Evolutionary conservation across 2,329 filamentous ascomycete genomes (phyloP).

Genomic region (Penicillium sp.): DNA sequence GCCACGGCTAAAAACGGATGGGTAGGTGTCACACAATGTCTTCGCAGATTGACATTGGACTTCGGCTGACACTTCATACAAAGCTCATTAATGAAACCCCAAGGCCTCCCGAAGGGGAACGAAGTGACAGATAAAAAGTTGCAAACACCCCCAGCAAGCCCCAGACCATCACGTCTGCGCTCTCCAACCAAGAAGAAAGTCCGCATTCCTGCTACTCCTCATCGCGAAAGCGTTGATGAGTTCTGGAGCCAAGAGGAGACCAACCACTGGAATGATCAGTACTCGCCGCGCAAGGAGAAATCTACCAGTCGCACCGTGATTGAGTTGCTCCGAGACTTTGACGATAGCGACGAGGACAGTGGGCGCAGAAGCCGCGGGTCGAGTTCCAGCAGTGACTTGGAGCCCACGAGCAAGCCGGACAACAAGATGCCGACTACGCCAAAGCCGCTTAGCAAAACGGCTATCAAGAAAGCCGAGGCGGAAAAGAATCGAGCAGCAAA

Average conservation of each 20-base stretch:
- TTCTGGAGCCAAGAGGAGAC: constrained; percentile 50
- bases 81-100: constrained; percentile 6
- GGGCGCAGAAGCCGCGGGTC: constrained; percentile 20
- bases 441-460: constrained; percentile 31
- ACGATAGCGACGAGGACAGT: constrained; percentile 31
- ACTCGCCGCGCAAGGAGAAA: constrained; percentile 46
- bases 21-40: constrained; percentile 14
- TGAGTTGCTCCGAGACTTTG: constrained; percentile 29
- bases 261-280: constrained; percentile 51
- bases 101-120: background rate
- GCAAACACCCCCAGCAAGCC: constrained; percentile 41
- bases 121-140: constrained; percentile 1
- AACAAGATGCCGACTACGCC: constrained; percentile 5
- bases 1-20: constrained; percentile 11
- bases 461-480: constrained; percentile 34
- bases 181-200: constrained; percentile 45
- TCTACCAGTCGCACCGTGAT: constrained; percentile 11
- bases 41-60: background rate
- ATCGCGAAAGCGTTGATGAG: constrained; percentile 46
- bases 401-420: constrained; percentile 8
- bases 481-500: constrained; percentile 33
- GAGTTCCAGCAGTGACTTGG: constrained; percentile 15
- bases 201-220: constrained; percentile 45
- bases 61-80: constrained; percentile 7
- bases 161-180: constrained; percentile 37